Evolutionary conservation across 495 filamentous ascomycete genomes (phyloP).

Genomic region (Cercophora samala): DNA sequence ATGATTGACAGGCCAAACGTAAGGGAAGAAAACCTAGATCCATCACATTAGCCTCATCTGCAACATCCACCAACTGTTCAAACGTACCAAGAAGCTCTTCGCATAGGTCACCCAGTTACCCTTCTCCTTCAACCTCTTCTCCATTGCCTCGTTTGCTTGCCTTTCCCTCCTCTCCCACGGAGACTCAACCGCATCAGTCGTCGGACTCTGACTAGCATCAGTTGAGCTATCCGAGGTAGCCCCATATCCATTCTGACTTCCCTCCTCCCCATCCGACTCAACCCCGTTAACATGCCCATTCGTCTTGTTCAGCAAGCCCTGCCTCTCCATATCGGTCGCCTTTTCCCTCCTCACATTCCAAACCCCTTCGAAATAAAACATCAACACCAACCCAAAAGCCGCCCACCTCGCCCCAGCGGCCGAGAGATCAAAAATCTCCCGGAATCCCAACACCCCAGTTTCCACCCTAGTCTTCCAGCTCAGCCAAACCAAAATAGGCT

Average conservation of each 20-base stretch:
- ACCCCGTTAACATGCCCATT: slow-evolving; percentile 15
- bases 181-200: slow-evolving; percentile 41
- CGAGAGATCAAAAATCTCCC: slow-evolving; percentile 36
- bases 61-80: neutral
- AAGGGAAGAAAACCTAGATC: slow-evolving; percentile 58
- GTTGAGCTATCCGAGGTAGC: slow-evolving; percentile 40
- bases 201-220: slow-evolving; percentile 29
- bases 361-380: slow-evolving; percentile 33
- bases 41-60: slow-evolving; percentile 9
- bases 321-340: slow-evolving; percentile 48
- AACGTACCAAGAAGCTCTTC: slow-evolving; percentile 56
- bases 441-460: slow-evolving; percentile 15
- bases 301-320: slow-evolving; percentile 45
- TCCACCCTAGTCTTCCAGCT: slow-evolving; percentile 27
- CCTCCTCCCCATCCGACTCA: slow-evolving; percentile 23
- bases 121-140: slow-evolving; percentile 56
- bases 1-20: slow-evolving; percentile 61
- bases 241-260: slow-evolving; percentile 39
- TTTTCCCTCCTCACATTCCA: slow-evolving; percentile 28
- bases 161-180: slow-evolving; percentile 49
- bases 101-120: slow-evolving; percentile 64
- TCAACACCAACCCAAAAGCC: slow-evolving; percentile 29
- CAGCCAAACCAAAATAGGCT: slow-evolving; percentile 43
- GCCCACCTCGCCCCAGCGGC: slow-evolving; percentile 34
- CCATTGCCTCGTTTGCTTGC: slow-evolving; percentile 50